Conservation (phyloP, 2,329 filamentous ascomycete genomes). For the Aspergillus glaucus region DNA sequence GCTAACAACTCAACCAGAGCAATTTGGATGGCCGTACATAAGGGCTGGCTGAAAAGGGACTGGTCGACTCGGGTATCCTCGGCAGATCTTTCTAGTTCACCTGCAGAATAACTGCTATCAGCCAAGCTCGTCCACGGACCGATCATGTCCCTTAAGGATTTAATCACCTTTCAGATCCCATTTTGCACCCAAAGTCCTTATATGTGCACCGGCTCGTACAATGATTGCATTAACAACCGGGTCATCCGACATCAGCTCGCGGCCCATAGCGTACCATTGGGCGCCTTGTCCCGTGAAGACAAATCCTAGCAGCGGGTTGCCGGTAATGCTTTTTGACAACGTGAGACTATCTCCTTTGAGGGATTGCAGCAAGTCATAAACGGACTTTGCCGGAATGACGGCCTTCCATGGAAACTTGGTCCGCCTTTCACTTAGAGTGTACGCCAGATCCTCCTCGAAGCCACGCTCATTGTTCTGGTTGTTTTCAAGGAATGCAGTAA, state of each 20-base stretch:
- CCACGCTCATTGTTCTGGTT: neutral
- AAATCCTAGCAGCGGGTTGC: slow-evolving; percentile 6
- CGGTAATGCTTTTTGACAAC: neutral
- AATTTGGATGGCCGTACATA: slow-evolving; percentile 15
- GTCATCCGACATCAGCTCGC: neutral
- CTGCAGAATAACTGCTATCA: neutral
- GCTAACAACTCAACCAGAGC: slow-evolving; percentile 9
- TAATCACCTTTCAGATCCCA: slow-evolving; percentile 6
- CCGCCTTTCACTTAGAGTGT: neutral
- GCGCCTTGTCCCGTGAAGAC: slow-evolving; percentile 16
- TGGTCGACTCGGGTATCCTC: neutral
- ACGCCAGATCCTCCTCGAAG: neutral
- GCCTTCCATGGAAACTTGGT: neutral
- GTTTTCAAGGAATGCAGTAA: neutral
- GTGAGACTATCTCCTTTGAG: neutral
- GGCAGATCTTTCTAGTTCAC: slow-evolving; percentile 4
- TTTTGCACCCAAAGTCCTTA: slow-evolving; percentile 1
- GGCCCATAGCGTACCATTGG: slow-evolving; percentile 18
- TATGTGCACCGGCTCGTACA: neutral
- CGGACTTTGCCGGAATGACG: neutral
- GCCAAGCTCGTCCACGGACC: no score
- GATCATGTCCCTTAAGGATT: no score
- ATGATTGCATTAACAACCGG: neutral
- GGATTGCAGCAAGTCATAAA: neutral
- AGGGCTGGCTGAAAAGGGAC: slow-evolving; percentile 8